Conservation (phyloP, 1,139 yeast genomes). For the Pneumocystis carinii region DNA sequence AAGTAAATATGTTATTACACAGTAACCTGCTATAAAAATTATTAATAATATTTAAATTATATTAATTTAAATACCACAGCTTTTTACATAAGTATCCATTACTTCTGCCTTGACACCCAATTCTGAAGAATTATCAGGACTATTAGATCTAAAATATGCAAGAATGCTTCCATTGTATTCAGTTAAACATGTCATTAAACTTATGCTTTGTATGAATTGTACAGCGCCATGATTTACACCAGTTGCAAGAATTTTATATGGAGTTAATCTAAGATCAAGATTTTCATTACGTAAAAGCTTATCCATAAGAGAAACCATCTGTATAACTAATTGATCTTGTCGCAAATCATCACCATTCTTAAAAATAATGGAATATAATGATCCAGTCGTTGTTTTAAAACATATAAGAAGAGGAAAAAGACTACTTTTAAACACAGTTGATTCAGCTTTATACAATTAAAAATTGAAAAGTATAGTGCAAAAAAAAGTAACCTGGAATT, state of each 20-base stretch:
- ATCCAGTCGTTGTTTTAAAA: slow-evolving; percentile 47
- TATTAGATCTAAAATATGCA: slow-evolving; percentile 50
- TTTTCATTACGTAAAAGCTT: slow-evolving; percentile 77
- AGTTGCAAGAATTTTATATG: slow-evolving; percentile 81
- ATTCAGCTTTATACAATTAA: slow-evolving; percentile 33
- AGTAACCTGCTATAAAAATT: slow-evolving; percentile 56
- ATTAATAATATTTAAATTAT: not conserved
- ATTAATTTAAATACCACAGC: slow-evolving; percentile 33
- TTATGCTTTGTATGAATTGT: slow-evolving; percentile 83
- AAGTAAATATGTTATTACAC: slow-evolving; percentile 82
- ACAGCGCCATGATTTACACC: slow-evolving; percentile 84
- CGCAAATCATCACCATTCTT: slow-evolving; percentile 92
- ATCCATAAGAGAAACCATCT: slow-evolving; percentile 83
- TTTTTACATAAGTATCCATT: slow-evolving; percentile 87
- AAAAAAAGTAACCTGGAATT: slow-evolving; percentile 1
- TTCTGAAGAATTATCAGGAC: slow-evolving; percentile 37
- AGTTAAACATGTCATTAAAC: slow-evolving; percentile 66
- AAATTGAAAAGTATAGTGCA: not conserved
- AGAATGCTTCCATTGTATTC: slow-evolving; percentile 54
- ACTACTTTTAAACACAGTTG: slow-evolving; percentile 79
- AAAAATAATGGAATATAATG: slow-evolving; percentile 67
- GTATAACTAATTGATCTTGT: slow-evolving; percentile 91
- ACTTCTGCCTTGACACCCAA: slow-evolving; percentile 59
- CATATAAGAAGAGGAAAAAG: slow-evolving; percentile 75
- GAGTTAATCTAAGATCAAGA: slow-evolving; percentile 71